These are phyloP conservation scores for Boletellus deceptivus DNA, from an alignment of 1,284 basidiomycete species.

Conservation along the genomic window DNA sequence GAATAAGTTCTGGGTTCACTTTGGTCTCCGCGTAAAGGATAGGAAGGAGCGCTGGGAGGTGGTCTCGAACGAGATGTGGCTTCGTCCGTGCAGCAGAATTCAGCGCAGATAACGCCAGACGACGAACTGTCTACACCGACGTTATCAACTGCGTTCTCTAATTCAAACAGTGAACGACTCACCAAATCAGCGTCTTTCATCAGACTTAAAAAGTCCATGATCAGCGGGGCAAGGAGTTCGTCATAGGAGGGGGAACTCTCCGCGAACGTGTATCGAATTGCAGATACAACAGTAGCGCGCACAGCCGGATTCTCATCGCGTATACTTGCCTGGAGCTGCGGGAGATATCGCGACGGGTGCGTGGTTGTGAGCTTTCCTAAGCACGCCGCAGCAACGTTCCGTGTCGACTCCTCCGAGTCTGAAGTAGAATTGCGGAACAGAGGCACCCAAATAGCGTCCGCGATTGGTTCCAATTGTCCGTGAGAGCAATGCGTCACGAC, in stretches of 20 bases:
- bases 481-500: conserved; percentile 89
- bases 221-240: conserved; percentile 79
- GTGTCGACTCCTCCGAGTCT: conserved; percentile 84
- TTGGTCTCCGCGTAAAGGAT: conserved; percentile 84
- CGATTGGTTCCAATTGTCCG: conserved; percentile 79
- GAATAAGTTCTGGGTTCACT: conserved; percentile 80
- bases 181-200: conserved; percentile 87
- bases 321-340: conserved; percentile 87
- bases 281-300: conserved; percentile 89
- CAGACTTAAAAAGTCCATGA: conserved; percentile 88
- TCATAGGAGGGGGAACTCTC: conserved; percentile 85
- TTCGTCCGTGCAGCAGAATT: conserved; percentile 96
- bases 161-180: conserved; percentile 24
- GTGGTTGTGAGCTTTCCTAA: conserved; percentile 93
- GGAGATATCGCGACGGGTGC: conserved; percentile 85
- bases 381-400: conserved; percentile 95
- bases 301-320: conserved; percentile 65
- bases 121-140: conserved; percentile 70
- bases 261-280: conserved; percentile 93
- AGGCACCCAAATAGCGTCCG: conserved; percentile 87
- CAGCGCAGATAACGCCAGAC: conserved; percentile 82
- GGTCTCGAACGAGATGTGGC: conserved; percentile 86
- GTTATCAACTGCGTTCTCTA: conserved; percentile 1
- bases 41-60: conserved; percentile 76
- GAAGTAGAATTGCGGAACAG: conserved; percentile 80